These are phyloP conservation scores for Garcia nutans DNA, from an alignment of 345 rosid genomes.

Conservation along the genomic window DNA sequence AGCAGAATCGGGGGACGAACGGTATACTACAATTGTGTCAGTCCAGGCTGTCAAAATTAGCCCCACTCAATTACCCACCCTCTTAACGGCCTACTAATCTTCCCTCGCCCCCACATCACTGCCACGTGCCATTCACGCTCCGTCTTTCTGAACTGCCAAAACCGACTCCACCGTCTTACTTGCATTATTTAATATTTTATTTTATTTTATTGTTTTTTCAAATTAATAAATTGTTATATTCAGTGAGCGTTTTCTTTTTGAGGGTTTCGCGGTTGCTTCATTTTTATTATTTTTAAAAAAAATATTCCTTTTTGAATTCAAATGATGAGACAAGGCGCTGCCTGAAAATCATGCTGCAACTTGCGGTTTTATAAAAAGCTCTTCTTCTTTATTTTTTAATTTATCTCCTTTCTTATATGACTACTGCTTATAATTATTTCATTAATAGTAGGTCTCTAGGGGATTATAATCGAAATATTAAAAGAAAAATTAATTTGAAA, in stretches of 20 bases:
- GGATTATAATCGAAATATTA: too few relatives aligned
- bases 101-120: not conserved
- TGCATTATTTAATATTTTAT: not conserved
- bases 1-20: slow-evolving; percentile 42
- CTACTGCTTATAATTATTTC: too few relatives aligned
- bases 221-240: too few relatives aligned
- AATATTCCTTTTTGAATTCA: not conserved
- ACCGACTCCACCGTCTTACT: slow-evolving; percentile 36
- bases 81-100: slow-evolving; percentile 30
- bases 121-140: slow-evolving; percentile 42
- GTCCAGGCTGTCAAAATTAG: slow-evolving; percentile 49
- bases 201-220: too few relatives aligned
- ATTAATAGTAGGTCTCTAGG: too few relatives aligned
- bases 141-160: slow-evolving; percentile 24
- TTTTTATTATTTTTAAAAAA: too few relatives aligned
- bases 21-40: slow-evolving; percentile 39
- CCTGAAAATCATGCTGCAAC: not conserved
- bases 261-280: slow-evolving; percentile 2
- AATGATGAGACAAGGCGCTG: not conserved
- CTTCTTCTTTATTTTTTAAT: not conserved
- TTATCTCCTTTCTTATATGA: too few relatives aligned
- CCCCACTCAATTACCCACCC: slow-evolving; percentile 17
- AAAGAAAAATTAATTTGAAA: too few relatives aligned
- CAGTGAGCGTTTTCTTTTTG: not conserved
- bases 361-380: not conserved